Conservation (phyloP, 805 yeast genomes). For the Cyberlindnera amylophila region DNA sequence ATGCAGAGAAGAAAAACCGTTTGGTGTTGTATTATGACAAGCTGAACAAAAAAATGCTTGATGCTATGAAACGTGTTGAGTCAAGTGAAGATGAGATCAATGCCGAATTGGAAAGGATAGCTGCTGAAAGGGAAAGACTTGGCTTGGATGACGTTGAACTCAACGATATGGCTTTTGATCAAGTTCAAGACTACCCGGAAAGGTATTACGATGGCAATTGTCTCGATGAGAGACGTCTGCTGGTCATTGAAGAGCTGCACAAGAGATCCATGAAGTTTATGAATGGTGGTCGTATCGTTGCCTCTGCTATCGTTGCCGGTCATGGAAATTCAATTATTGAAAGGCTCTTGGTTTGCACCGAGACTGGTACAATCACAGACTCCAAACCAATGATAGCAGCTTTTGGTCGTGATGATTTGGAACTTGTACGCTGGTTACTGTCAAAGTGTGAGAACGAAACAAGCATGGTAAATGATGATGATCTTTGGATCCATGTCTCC, state of each 20-base stretch:
- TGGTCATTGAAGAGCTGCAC: slow-evolving; percentile 8
- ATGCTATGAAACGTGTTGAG: slow-evolving; percentile 10
- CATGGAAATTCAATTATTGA: not conserved
- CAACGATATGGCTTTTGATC: slow-evolving; percentile 9
- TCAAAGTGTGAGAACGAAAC: slow-evolving; percentile 8
- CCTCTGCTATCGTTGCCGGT: slow-evolving; percentile 8
- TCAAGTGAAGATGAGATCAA: slow-evolving; percentile 16
- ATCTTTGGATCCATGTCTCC: slow-evolving; percentile 20
- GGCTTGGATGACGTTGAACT: slow-evolving; percentile 13
- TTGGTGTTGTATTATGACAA: slow-evolving; percentile 12
- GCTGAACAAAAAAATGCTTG: slow-evolving; percentile 17
- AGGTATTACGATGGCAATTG: slow-evolving; percentile 14
- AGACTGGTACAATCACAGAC: slow-evolving; percentile 3
- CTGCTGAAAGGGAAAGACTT: slow-evolving; percentile 15
- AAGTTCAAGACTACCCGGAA: slow-evolving; percentile 18
- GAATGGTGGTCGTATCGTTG: slow-evolving; percentile 6
- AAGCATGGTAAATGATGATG: slow-evolving; percentile 15
- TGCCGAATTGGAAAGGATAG: slow-evolving; percentile 19
- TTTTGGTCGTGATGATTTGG: slow-evolving; percentile 10
- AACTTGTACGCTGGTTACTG: slow-evolving; percentile 19
- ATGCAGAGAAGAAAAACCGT: slow-evolving; percentile 18
- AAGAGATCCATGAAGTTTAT: slow-evolving; percentile 11
- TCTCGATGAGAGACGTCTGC: slow-evolving; percentile 6
- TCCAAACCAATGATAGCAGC: slow-evolving; percentile 18
- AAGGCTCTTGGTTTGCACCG: slow-evolving; percentile 11